Evolutionary conservation across 345 rosid genomes (phyloP).

Genomic region (Populus alba): DNA sequence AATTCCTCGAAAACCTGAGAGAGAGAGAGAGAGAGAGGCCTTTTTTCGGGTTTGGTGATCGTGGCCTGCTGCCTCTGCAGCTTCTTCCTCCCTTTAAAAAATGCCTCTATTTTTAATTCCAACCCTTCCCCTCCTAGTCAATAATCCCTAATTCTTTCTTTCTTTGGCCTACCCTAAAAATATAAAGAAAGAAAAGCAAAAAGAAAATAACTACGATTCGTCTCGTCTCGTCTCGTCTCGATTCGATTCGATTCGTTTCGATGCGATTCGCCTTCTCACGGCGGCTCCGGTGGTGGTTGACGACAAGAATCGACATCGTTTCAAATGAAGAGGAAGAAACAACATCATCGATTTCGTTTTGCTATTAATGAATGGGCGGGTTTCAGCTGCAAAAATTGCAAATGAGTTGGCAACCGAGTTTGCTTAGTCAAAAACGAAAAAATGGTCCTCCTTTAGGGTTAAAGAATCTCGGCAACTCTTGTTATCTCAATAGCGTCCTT

Average conservation of each 20-base stretch:
- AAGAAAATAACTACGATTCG: not conserved
- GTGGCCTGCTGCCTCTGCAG: not conserved
- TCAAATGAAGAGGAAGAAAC: conserved; percentile 16
- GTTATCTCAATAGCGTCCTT: conserved; percentile 90
- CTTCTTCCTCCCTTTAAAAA: not conserved
- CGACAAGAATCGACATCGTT: not conserved
- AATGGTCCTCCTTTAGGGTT: conserved; percentile 87
- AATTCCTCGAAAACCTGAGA: not conserved
- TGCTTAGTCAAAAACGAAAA: conserved; percentile 70
- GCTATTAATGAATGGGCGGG: conserved; percentile 28
- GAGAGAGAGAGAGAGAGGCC: not conserved
- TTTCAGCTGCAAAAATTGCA: conserved; percentile 46
- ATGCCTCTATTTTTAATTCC: not conserved
- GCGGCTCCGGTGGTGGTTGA: conserved; percentile 6
- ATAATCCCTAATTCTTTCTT: not conserved
- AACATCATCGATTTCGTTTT: not conserved
- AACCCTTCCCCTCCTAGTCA: not conserved
- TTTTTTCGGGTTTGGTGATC: not conserved
- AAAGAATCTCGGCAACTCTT: conserved; percentile 90
- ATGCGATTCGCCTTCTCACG: conserved; percentile 14
- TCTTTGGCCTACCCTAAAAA: not conserved
- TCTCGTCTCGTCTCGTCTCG: conserved; percentile 9
- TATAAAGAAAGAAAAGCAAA: not conserved
- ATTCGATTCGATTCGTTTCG: not conserved
- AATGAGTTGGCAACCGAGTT: conserved; percentile 96